Conservation (phyloP, 768 basidiomycete genomes). For the Naganishia vaughanmartiniae region DNA sequence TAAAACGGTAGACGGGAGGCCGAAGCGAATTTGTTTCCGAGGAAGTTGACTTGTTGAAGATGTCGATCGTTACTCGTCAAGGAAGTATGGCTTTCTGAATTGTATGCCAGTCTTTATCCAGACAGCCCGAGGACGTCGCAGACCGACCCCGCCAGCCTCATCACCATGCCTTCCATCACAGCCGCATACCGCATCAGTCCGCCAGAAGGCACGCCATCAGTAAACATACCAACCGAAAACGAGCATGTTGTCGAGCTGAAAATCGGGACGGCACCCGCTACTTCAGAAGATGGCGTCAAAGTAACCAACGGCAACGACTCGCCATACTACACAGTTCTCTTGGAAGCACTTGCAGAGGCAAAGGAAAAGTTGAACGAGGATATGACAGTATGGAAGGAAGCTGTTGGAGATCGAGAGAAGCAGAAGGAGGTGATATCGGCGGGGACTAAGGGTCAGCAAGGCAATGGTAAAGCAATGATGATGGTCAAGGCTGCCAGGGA, state of each 20-base stretch:
- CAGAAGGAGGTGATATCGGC: slow-evolving; percentile 24
- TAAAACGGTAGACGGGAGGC: too few species aligned
- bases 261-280: neutral
- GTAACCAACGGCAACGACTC: slow-evolving; percentile 16
- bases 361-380: slow-evolving; percentile 23
- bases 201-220: slow-evolving; percentile 1
- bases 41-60: too few species aligned
- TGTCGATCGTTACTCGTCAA: too few species aligned
- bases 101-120: too few species aligned
- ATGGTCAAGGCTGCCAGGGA: slow-evolving; percentile 29
- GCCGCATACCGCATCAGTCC: slow-evolving; percentile 11
- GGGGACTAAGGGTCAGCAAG: slow-evolving; percentile 17
- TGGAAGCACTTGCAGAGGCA: slow-evolving; percentile 17
- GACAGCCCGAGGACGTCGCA: too few species aligned
- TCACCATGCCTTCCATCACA: neutral
- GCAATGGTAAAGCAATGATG: slow-evolving; percentile 31
- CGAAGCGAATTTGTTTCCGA: too few species aligned
- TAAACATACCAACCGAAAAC: neutral
- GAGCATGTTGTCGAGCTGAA: slow-evolving; percentile 2
- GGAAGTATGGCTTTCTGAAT: too few species aligned
- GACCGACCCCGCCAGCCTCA: too few species aligned
- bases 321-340: slow-evolving; percentile 20
- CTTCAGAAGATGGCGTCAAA: neutral
- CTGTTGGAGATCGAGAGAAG: slow-evolving; percentile 30
- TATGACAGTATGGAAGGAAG: slow-evolving; percentile 29